A percentile compares a stretch with the other conserved stretches of the same genome.
phyloP scores from a whole-genome alignment of 192 early-diverging fungal species.

The Backusella luteola region DNA sequence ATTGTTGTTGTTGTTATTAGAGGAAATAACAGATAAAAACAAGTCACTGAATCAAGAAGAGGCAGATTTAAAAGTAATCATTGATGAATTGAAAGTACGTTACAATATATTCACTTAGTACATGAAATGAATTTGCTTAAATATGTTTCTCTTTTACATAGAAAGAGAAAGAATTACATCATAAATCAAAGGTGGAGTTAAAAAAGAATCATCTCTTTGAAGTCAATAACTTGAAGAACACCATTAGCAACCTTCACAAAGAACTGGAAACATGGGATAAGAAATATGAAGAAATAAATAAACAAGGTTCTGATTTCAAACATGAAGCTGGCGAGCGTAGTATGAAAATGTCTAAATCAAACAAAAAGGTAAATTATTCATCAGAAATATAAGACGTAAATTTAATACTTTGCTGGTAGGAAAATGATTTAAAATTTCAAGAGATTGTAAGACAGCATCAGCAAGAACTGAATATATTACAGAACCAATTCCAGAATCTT shows the following conservation, averaged over 20 bases:
- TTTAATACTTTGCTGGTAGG: neutral
- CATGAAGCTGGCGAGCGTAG: neutral
- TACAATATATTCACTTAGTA: neutral
- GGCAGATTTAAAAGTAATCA: neutral
- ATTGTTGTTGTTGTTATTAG: neutral
- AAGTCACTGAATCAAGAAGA: neutral
- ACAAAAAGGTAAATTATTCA: neutral
- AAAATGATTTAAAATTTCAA: slow-evolving; percentile 11
- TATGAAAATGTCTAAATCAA: neutral
- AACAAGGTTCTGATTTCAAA: neutral
- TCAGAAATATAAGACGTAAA: too few species aligned
- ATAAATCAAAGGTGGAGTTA: neutral
- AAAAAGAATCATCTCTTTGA: slow-evolving; percentile 2
- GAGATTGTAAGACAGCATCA: slow-evolving; percentile 26
- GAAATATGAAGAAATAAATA: neutral
- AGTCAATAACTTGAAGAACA: neutral
- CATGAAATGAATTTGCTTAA: neutral
- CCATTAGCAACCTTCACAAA: neutral
- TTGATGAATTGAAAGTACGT: neutral
- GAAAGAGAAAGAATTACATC: neutral
- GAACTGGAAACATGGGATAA: neutral
- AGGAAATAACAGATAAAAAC: neutral
- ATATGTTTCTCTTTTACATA: neutral
- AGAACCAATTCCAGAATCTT: slow-evolving; percentile 27
- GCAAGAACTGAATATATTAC: slow-evolving; percentile 23